These are phyloP conservation scores for Microbotryum intermedium DNA, from an alignment of 1,284 basidiomycete species.

Conservation along the genomic window DNA sequence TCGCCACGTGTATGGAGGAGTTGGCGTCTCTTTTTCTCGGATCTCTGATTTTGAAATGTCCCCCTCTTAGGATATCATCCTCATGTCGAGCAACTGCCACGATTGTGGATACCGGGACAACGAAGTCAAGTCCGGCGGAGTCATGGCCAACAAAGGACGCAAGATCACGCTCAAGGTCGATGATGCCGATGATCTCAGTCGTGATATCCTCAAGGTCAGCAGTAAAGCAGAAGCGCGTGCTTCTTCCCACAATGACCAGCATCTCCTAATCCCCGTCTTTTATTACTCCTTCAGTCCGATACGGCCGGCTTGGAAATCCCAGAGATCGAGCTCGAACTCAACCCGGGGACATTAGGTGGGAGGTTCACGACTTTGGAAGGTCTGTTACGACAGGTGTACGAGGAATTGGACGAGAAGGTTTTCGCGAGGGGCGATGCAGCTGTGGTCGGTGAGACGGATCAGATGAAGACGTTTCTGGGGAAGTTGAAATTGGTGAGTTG, in stretches of 20 bases:
- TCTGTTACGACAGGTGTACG: conserved; percentile 86
- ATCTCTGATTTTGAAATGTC: background rate
- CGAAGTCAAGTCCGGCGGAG: conserved; percentile 89
- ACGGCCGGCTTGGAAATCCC: conserved; percentile 84
- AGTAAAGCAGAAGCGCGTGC: conserved; percentile 7
- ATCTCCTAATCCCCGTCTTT: background rate
- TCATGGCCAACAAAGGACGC: conserved; percentile 77
- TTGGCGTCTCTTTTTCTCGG: background rate
- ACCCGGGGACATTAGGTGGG: conserved; percentile 93
- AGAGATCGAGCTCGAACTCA: conserved; percentile 86
- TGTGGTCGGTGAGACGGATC: conserved; percentile 45
- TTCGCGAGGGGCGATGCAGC: conserved; percentile 66
- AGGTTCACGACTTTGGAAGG: conserved; percentile 97
- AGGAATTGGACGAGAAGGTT: conserved; percentile 87
- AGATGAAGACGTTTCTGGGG: conserved; percentile 67
- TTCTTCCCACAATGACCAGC: background rate
- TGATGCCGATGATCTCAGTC: conserved; percentile 84
- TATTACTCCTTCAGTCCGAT: conserved; percentile 64
- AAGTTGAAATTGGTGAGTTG: conserved; percentile 64
- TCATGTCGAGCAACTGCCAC: conserved; percentile 98
- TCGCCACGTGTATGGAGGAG: too few relatives aligned
- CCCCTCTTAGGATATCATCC: conserved; percentile 67
- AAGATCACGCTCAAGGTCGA: conserved; percentile 81
- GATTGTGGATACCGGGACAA: conserved; percentile 93
- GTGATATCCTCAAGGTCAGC: conserved; percentile 82